These are phyloP conservation scores for Auriscalpium orientale DNA, from an alignment of 768 basidiomycete genomes.

Conservation along the genomic window DNA sequence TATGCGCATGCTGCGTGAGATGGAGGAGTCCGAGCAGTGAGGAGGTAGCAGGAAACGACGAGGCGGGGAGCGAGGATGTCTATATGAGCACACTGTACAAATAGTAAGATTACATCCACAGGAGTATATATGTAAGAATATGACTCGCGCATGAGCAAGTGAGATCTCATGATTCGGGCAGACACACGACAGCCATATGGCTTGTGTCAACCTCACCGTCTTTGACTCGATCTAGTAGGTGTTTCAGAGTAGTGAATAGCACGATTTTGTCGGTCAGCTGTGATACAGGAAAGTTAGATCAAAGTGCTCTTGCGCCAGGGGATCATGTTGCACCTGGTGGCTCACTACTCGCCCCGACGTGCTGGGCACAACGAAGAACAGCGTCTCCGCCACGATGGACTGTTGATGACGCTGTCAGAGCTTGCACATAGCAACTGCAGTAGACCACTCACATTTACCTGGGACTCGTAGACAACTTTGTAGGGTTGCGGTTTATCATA, in stretches of 20 bases:
- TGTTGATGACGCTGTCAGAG: no score
- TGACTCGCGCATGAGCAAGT: no score
- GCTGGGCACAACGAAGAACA: slow-evolving; percentile 71
- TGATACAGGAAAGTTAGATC: background rate
- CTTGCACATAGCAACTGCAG: background rate
- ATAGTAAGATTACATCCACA: no score
- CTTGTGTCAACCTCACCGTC: slow-evolving; percentile 1
- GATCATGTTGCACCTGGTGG: slow-evolving; percentile 48
- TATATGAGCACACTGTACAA: no score
- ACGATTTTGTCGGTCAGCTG: slow-evolving; percentile 9
- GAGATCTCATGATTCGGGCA: no score
- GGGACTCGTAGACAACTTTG: slow-evolving; percentile 35
- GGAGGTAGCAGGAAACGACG: no score
- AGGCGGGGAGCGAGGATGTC: no score
- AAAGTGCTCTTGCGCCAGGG: background rate
- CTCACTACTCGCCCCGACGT: slow-evolving; percentile 68
- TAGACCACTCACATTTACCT: background rate
- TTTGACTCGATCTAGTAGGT: background rate
- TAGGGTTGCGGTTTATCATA: slow-evolving; percentile 39
- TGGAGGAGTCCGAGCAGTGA: no score
- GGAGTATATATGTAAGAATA: no score
- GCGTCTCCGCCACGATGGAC: slow-evolving; percentile 38
- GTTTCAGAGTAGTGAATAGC: slow-evolving; percentile 3
- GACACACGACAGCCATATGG: background rate
- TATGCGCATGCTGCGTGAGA: no score